Base-by-base conservation (phyloP, 768 basidiomycete species). In the Boletus fagicola region DNA sequence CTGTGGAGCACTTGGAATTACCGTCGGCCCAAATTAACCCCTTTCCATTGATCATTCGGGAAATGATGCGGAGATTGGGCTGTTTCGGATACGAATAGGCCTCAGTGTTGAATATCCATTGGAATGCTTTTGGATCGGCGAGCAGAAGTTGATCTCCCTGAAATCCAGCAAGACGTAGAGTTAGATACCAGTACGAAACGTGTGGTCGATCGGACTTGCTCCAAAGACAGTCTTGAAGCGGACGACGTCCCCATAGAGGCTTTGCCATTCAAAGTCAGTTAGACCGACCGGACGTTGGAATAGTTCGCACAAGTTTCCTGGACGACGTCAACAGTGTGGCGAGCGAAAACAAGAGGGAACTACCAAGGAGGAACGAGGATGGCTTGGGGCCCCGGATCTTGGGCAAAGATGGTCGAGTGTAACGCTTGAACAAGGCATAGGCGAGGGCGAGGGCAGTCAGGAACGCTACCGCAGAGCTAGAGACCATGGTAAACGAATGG, bases 41-140 rank as follows among this genome's bases (percentile, higher is more conserved):
- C 36, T 56, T 64, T 16, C 80, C 78, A 24, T 54, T 65, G 2
- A 68, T 0, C 55, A 65, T 39, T 5, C 33, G 52, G n/a, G 60
- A 45, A 15, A 61, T 28, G 11, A 58, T 51, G 35, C 68, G 63
- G 56, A 65, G 53, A 18, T 74, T 68, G 24, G 30, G 56, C 26
- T 58, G 74, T 54, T 80, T 82, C 26, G 63, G 65, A 56, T 76
- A 83, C 26, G 69, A 68, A 54, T 82, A 79, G 2, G 72, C 76
- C 3, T 76, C 72, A 2, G 77, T 77, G 30, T 75, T 74, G 57
- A 77, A 75, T 38, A 82, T 72, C 51, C 62, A 62, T 38, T 68
- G 71, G 0, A 75, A 43, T 7, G 79, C 80, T 59, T 83, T 82
- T 5, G 79, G 75, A 63, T 83, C 81, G 6, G 78, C 68, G 4